A percentile compares a stretch with the other conserved stretches of the same genome.
These are phyloP conservation scores for Vinca major DNA, from an alignment of 305 asterid genomes.

Conservation along the genomic window DNA sequence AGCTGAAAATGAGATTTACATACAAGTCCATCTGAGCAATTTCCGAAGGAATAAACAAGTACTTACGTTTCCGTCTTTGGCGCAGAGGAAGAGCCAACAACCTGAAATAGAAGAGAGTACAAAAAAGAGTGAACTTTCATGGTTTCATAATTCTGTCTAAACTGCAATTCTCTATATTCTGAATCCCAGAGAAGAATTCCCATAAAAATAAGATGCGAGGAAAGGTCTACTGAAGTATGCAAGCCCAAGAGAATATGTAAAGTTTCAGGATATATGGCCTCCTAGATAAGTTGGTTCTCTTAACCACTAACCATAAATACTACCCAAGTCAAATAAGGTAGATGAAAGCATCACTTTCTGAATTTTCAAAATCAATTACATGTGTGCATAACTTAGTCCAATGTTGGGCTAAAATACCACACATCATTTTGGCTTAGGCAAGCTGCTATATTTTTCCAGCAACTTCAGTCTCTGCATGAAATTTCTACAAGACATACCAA, in stretches of 20 bases:
- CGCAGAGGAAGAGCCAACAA: constrained; percentile 65
- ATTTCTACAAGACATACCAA: background rate
- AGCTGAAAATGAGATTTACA: background rate
- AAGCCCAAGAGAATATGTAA: background rate
- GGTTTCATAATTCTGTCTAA: background rate
- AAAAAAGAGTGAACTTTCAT: background rate
- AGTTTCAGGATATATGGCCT: background rate
- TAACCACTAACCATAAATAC: background rate
- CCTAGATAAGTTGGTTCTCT: background rate
- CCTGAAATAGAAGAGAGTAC: constrained; percentile 34
- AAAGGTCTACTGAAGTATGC: background rate
- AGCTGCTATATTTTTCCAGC: no score
- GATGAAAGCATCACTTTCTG: background rate
- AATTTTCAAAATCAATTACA: background rate
- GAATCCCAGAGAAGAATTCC: background rate
- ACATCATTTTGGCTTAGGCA: background rate
- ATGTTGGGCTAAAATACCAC: background rate
- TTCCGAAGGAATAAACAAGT: constrained; percentile 17
- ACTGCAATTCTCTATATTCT: background rate
- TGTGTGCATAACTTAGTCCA: background rate
- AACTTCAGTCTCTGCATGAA: background rate
- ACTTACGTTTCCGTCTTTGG: constrained; percentile 64
- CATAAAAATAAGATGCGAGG: background rate
- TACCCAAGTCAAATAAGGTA: background rate
- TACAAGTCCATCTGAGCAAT: constrained; percentile 5